A percentile compares a stretch with the other conserved stretches of the same genome.
Conservation (phyloP, 2,329 filamentous ascomycete species). For the Penicillium sp. region DNA sequence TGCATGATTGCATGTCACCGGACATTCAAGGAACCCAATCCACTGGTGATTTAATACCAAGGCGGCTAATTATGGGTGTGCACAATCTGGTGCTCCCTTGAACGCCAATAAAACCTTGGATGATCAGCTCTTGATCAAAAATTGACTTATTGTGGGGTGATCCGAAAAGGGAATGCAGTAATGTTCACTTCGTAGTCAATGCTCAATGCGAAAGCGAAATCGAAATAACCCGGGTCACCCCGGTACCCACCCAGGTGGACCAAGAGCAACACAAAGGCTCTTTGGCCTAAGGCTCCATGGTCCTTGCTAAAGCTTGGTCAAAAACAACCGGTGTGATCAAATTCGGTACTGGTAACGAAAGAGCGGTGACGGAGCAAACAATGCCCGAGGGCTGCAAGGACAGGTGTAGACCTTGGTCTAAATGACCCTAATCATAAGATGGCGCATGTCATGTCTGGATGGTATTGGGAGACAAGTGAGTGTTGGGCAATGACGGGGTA, state of each 20-base stretch:
- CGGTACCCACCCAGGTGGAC: neutral
- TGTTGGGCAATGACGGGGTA: neutral
- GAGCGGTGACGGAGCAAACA: slow-evolving; percentile 3
- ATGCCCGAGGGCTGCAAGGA: slow-evolving; percentile 2
- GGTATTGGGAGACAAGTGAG: neutral
- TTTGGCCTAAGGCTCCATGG: neutral
- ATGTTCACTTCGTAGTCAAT: neutral
- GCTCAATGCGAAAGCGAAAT: neutral
- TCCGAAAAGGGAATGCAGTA: neutral
- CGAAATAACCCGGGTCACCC: neutral
- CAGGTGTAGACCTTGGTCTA: neutral
- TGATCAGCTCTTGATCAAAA: neutral
- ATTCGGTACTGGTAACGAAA: neutral
- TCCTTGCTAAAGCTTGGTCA: neutral
- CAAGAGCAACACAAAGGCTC: neutral
- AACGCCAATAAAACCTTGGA: neutral
- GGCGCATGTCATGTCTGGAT: neutral
- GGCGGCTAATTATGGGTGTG: neutral
- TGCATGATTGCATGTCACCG: slow-evolving; percentile 1
- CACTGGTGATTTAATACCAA: neutral
- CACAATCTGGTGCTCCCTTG: neutral
- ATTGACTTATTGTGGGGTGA: neutral
- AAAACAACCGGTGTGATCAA: neutral
- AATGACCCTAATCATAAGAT: neutral
- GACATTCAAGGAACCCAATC: neutral